Evolutionary conservation across 108 stramenopile species (phyloP).

Genomic region (Fistulifera solaris): DNA sequence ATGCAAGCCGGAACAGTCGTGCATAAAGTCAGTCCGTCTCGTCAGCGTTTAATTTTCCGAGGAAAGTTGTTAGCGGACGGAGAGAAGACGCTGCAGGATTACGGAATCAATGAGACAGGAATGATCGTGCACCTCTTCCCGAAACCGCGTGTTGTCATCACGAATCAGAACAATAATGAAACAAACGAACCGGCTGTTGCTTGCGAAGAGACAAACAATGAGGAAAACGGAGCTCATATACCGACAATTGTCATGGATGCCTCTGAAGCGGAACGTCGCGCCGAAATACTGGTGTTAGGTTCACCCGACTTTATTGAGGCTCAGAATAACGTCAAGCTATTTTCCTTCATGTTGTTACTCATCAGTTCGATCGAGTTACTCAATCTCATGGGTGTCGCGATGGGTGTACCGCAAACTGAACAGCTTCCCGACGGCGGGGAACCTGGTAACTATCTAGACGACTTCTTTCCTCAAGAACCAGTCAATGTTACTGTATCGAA

Average conservation of each 20-base stretch:
- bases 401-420: conserved; percentile 40
- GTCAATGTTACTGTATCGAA: neutral
- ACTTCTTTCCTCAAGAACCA: conserved; percentile 7
- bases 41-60: conserved; percentile 66
- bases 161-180: neutral
- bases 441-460: conserved; percentile 10
- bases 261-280: conserved; percentile 62
- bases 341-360: conserved; percentile 67
- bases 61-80: conserved; percentile 50
- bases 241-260: conserved; percentile 64
- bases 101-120: conserved; percentile 33
- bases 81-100: conserved; percentile 29
- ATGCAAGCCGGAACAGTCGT: conserved; percentile 30
- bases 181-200: neutral
- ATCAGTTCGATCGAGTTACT: conserved; percentile 63
- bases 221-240: conserved; percentile 49
- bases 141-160: conserved; percentile 67
- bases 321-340: conserved; percentile 68
- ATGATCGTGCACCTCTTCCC: conserved; percentile 75
- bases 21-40: conserved; percentile 52
- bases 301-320: conserved; percentile 65
- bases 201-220: conserved; percentile 1
- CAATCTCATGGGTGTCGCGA: conserved; percentile 43
- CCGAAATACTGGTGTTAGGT: conserved; percentile 66
- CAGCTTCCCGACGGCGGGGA: conserved; percentile 2